Percentiles rank a stretch among this genome's conserved stretches.
phyloP scores from a whole-genome alignment of 495 filamentous ascomycete genomes.

The Tuber aestivum region DNA sequence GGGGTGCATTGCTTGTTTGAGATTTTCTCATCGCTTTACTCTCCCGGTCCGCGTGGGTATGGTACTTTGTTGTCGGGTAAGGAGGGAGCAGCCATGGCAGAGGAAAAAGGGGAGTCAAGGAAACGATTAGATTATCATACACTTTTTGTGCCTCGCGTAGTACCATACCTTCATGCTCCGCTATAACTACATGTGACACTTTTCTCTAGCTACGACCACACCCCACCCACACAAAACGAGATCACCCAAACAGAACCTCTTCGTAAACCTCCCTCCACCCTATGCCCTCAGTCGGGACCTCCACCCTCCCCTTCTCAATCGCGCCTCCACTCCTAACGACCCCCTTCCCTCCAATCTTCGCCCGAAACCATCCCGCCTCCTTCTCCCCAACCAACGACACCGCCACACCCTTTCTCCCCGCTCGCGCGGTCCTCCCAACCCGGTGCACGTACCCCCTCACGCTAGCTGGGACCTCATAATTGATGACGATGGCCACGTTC shows the following conservation, averaged over 20 bases:
- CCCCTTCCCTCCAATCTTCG: conserved; percentile 56
- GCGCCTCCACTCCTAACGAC: conserved; percentile 45
- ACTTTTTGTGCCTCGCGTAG: too few species aligned
- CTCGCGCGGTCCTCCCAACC: conserved; percentile 82
- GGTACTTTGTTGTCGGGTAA: too few species aligned
- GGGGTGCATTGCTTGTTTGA: too few species aligned
- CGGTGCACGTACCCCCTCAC: conserved; percentile 88
- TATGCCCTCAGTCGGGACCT: conserved; percentile 29
- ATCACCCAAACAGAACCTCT: conserved; percentile 22
- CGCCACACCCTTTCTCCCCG: conserved; percentile 66
- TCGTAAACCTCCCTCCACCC: conserved; percentile 38
- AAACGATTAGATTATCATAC: too few species aligned
- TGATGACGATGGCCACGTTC: conserved; percentile 75
- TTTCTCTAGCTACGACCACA: background rate
- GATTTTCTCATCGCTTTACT: too few species aligned
- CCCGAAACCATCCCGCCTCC: conserved; percentile 83
- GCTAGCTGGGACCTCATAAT: conserved; percentile 90
- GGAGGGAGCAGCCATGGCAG: too few species aligned
- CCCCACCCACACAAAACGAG: background rate
- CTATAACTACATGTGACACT: background rate
- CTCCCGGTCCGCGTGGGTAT: too few species aligned
- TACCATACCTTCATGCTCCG: background rate
- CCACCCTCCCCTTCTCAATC: conserved; percentile 22
- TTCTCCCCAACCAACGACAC: conserved; percentile 73
- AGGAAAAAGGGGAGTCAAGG: too few species aligned